phyloP scores from a whole-genome alignment of 192 early-diverging fungal species.

The Linnemannia elongata region DNA sequence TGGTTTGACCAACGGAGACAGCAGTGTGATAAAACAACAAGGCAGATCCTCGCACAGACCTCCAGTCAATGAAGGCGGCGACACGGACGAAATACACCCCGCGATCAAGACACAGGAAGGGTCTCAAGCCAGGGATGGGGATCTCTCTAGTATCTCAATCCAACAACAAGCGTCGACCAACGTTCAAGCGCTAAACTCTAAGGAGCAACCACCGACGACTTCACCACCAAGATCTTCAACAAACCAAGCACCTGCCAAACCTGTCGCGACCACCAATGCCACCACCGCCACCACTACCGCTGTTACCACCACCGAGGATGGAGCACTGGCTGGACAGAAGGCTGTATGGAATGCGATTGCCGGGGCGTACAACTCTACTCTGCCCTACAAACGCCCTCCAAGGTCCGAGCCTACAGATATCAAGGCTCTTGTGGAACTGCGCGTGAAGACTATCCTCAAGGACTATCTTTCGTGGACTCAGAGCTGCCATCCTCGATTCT shows the following conservation, averaged over 20 bases:
- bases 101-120: neutral
- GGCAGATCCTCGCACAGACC: neutral
- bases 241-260: neutral
- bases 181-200: neutral
- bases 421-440: neutral
- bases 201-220: neutral
- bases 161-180: neutral
- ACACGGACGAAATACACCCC: neutral
- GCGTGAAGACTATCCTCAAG: conserved; percentile 6
- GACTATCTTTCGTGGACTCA: conserved; percentile 18
- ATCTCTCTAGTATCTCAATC: neutral
- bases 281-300: neutral
- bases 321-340: neutral
- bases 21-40: neutral
- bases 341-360: conserved; percentile 2
- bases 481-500: conserved; percentile 11
- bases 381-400: neutral
- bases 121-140: neutral
- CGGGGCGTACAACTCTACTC: neutral
- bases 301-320: neutral
- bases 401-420: neutral
- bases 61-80: neutral
- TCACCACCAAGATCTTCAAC: neutral
- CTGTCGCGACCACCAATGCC: neutral
- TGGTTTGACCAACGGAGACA: neutral